Conservation (phyloP, 331 rosid genomes). For the Acacia pycnantha region DNA sequence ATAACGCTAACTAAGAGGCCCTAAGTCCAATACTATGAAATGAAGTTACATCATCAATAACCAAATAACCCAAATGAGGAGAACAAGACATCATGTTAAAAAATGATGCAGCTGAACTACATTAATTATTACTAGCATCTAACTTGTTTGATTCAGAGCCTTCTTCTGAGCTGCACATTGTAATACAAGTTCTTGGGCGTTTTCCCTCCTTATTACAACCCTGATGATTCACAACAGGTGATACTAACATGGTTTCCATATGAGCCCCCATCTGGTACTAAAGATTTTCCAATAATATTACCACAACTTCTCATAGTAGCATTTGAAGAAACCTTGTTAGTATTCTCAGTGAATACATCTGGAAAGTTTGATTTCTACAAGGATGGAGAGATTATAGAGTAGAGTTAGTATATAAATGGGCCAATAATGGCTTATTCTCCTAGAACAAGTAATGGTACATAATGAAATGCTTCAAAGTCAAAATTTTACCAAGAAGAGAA, state of each 20-base stretch:
- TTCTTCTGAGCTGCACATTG: slow-evolving; percentile 26
- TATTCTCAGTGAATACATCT: slow-evolving; percentile 59
- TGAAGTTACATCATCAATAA: no score
- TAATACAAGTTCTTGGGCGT: slow-evolving; percentile 54
- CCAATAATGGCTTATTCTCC: neutral
- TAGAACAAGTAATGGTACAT: neutral
- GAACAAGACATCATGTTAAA: no score
- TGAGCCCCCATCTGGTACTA: no score
- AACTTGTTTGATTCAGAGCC: neutral
- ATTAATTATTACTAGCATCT: no score
- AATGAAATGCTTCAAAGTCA: neutral
- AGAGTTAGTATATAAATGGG: neutral
- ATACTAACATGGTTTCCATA: slow-evolving; percentile 22
- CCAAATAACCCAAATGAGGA: no score
- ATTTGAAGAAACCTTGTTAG: slow-evolving; percentile 76
- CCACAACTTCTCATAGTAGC: slow-evolving; percentile 19
- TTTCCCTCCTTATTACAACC: slow-evolving; percentile 18
- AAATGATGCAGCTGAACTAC: no score
- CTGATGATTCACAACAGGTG: slow-evolving; percentile 31
- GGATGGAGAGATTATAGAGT: slow-evolving; percentile 13
- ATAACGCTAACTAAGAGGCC: no score
- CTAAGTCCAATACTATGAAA: no score
- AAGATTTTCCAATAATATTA: slow-evolving; percentile 51
- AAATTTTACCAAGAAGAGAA: no score
- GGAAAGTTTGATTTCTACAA: slow-evolving; percentile 92